Evolutionary conservation across 495 filamentous ascomycete genomes (phyloP), one percentile per base, ranked within the genome.

Genomic region (Penicillium antarcticum): DNA sequence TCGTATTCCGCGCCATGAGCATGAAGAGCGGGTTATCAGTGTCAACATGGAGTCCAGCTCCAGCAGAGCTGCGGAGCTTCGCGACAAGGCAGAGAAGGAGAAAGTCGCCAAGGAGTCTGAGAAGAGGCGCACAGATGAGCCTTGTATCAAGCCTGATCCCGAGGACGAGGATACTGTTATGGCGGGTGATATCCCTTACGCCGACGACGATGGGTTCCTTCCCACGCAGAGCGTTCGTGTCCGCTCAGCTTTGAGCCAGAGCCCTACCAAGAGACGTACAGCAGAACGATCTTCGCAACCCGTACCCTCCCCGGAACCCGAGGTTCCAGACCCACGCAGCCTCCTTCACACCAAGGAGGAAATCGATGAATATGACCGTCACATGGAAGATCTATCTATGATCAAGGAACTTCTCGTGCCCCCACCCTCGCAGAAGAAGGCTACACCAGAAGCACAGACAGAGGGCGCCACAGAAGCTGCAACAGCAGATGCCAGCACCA

Each of bases 21-120:
- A 82, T 62, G 70, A 74, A 42, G 78, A 80, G 37, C 69, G 77
- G 14, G 58, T 66, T 10, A 57, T 76, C 29, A 73, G 70, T 50
- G 73, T 81, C 36, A 76, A 78, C 46, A 78, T 77, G 60, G 78
- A 81, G 44, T 75, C 76, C 3, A 79, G 72, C 57, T 67, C 72
- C 16, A 61, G 61, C n/a, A 70, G 69, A 33, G 67, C 77, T 3
- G 73, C 74, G 6, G 68, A 76, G 45, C 39, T 75, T 5, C 66
- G 70, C 17, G 49, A 66, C 21, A 58, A 73, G 57, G 70, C 69
- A 17, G 63, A 71, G 52, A 57, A 66, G 48, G 66, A 68, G 42
- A 59, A 51, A 9, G 40, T 39, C 11, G 57, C 62, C 12, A 65
- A 71, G 45, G 60, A 63, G 54, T 61, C 61, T 1, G 43, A 45